Base-by-base conservation (phyloP, 2,329 filamentous ascomycete species). In the Mycocentrospora acerina region DNA sequence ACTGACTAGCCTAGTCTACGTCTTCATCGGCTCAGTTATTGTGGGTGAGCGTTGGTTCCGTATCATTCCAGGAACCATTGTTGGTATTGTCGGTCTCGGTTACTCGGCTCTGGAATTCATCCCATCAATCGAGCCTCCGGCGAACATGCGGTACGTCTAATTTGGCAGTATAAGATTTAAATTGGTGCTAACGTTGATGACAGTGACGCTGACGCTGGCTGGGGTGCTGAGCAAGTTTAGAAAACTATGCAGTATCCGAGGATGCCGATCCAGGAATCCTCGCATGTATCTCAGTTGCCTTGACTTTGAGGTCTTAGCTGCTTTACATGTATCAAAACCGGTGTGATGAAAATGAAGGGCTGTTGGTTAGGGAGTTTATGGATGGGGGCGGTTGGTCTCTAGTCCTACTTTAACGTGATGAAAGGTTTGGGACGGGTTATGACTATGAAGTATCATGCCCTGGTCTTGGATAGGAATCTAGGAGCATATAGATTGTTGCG, bases 11-110 rank as follows among this genome's bases (percentile, higher is more conserved):
- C n/a, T 44, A 95, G 90, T 98, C 77, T 98, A 98, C 79, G 80
- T 97, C 71, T 97, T 98, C 71, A 77, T 95, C 60, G 93, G 91
- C 53, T 86, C 82, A 55, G 85, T 97, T 57, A 79, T 95, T 41
- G 80, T 96, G 40, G 82, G 88, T 55, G 70, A 77, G 50, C 63
- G 75, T 48, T 74, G 81, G 61, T 75, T 86, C 57, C 84, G 83
- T 63, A 82, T 83, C 64, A 81, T 95, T 40, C 82, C 88, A 16
- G 93, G 90, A 53, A 79, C 81, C 35, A 76, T 94, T 55, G 78
- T 97, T 53, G 89, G 84, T 35, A 57, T 93, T 35, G 73, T 88
- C 49, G 93, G 93, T 55, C 63, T 96, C 45, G 85, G 67, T 46
- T 98, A 97, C 72, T 62, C 70, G 24, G 72, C 65, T 9, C 60